These are phyloP conservation scores for Umbelopsis sp. DNA, from an alignment of 371 early-diverging fungal genomes.

Conservation along the genomic window DNA sequence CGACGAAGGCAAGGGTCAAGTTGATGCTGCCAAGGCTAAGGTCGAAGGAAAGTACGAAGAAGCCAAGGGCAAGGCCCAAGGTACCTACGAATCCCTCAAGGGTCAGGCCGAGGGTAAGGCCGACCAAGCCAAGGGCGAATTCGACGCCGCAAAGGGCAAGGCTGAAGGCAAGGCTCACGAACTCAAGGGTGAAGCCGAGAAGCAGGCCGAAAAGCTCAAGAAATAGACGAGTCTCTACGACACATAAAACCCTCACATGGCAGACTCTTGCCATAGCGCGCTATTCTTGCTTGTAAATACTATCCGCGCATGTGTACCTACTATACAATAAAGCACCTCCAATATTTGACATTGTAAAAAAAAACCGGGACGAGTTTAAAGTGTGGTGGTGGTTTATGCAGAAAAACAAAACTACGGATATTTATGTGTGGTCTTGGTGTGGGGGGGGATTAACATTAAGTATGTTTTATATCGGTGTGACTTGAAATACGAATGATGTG, in stretches of 20 bases:
- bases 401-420: no score
- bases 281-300: constrained; percentile 10
- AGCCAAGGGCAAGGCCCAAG: constrained; percentile 4
- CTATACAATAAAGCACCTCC: background rate
- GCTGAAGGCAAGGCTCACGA: constrained; percentile 13
- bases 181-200: background rate
- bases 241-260: background rate
- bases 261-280: background rate
- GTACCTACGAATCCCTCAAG: constrained; percentile 6
- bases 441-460: background rate
- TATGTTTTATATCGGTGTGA: background rate
- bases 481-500: background rate
- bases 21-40: constrained; percentile 8
- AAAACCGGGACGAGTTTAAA: no score
- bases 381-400: no score
- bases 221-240: background rate
- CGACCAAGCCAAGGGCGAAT: constrained; percentile 13
- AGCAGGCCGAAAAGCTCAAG: constrained; percentile 14
- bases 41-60: constrained; percentile 7
- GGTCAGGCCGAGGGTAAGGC: constrained; percentile 13
- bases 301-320: background rate
- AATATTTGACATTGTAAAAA: background rate
- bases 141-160: background rate
- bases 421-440: no score
- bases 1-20: constrained; percentile 11